Evolutionary conservation across 108 stramenopile species (phyloP), one percentile per base, ranked within the genome.

Genomic region (Fistulifera pelliculosa): DNA sequence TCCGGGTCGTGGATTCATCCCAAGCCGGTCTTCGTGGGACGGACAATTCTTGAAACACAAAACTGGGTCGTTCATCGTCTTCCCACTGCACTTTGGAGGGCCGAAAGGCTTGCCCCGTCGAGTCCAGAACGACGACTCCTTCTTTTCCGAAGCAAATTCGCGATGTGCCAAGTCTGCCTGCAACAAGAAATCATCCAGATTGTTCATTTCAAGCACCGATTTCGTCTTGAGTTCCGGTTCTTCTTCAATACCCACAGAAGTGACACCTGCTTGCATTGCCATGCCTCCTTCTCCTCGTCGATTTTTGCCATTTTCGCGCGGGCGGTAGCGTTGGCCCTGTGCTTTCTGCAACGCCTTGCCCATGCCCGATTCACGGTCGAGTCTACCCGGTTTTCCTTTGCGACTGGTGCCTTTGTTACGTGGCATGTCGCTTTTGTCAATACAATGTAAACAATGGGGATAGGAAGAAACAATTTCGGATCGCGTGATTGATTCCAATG

Each of bases 1-100:
- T 84, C 78, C 2, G 93, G 65, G 94, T 87, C 24, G 96, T 98
- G 19, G 55, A 79, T 47, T 78, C 75, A 48, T 85, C 76, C 99
- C 99, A 99, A 19, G 69, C 52, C 7, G 99, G 99, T 18, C 94
- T 76, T 39, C 96, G 65, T 16, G 99, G 99, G 4, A 99, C 87
- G 38, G 73, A 73, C 17, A 99, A 68, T 57, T 95, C 94, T 55
- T 83, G 64, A 47, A 92, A 95, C 23, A 75, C 74, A 68, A 98
- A 96, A 14, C 66, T 80, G 0, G 69, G n/a, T 24, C 28, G 31
- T 38, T 41, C 39, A 38, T 58, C 58, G 13, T 48, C 51, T 18
- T 39, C 59, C 41, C 48, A 51, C 49, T 55, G 28, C 0, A 63
- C 55, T 2, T 50, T 54, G 41, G 54, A 17, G 24, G 58, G 25